Evolutionary conservation across 768 basidiomycete genomes (phyloP), one percentile per base, ranked within the genome.

Genomic region (Termitomyces eurrhizus): DNA sequence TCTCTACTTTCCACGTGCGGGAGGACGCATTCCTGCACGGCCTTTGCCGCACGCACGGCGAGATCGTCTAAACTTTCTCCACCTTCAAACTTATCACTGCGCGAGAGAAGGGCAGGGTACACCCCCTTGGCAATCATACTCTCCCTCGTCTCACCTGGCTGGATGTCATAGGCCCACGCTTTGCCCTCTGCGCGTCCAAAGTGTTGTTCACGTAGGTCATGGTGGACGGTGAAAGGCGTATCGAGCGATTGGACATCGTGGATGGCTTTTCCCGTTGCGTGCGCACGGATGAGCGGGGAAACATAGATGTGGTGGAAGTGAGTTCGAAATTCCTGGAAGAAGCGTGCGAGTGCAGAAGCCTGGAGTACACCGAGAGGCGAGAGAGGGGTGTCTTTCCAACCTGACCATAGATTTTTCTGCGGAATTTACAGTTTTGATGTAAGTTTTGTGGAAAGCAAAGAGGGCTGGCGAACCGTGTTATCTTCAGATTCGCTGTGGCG

Each of bases 351-450:
- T 0, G 91, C 86, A 53, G 74, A 71, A 13, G 86, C 85, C 84
- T 88, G 87, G 81, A 85, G 42, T 4, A 16, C 33, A 45, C 91
- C 91, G 59, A 88, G 82, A 59, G 83, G 82, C 39, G 88, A 86
- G 11, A 93, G 77, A 0, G 89, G 88, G 1, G 89, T 79, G 73
- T 93, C 89, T 62, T 81, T 84, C 83, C 89, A 90, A 4, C 91
- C 91, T 26, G 89, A 86, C 89, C 90, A 90, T 11, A 89, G 71
- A 0, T 66, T 52, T 67, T 68, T 74, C 78, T 80, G 53, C 46
- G 58, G 18, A 7, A 3, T 18, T 33, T 21, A 26, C 33, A 6
- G 4, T 21, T 33, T 7, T n/a, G 9, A 33, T 46, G 18, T 35
- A 14, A 24, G 16, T 36, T 36, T 1, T 4, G 3, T 7, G 14